Base-by-base conservation (phyloP, 2,329 filamentous ascomycete genomes). In the Penicillium sp. region DNA sequence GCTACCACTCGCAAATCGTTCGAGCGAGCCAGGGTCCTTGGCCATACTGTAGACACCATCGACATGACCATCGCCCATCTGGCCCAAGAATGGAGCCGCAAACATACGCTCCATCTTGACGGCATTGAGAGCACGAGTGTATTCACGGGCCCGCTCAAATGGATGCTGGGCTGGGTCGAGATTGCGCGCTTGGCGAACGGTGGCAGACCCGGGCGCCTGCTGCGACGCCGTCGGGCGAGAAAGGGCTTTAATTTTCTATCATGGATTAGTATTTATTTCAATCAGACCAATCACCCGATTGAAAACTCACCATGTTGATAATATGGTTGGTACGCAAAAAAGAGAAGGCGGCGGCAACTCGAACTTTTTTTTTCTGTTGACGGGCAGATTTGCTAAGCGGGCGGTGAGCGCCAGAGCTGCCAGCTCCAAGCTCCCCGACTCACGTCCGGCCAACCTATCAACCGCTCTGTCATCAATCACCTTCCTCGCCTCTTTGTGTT, bases 101-200 rank as follows among this genome's bases (percentile, higher is more conserved):
- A 96, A 96, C 90, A 97, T 94, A 70, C 93, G 90, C 80, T 97
- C 92, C 64, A 97, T 81, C 78, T 97, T 97, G 61, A 93, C 92
- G 28, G 93, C 93, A 86, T 92, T 91, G 64, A 91, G 82, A 12
- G 89, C 89, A 69, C 89, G 81, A 15, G 89, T 92, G 75, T 93
- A 94, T 81, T 97, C 93, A 77, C 93, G 84, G 51, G 93, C 93
- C 72, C 92, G 86, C 79, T 96, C 93, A 79, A 97, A 97, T 2
- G 92, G 93, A 79, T 97, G 93, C 62, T 94, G 85, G 45, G 91
- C 89, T 30, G 93, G 91, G 80, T 96, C 91, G 72, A 96, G 84
- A 73, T 83, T 81, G 68, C 79, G 76, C 77, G 78, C 78, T 68
- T 82, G 78, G 66, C 78, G 79, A 63, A 79, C 72, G 44, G 78